These are phyloP conservation scores for Neurospora tetrasperma DNA, from an alignment of 495 filamentous ascomycete genomes.

Conservation along the genomic window DNA sequence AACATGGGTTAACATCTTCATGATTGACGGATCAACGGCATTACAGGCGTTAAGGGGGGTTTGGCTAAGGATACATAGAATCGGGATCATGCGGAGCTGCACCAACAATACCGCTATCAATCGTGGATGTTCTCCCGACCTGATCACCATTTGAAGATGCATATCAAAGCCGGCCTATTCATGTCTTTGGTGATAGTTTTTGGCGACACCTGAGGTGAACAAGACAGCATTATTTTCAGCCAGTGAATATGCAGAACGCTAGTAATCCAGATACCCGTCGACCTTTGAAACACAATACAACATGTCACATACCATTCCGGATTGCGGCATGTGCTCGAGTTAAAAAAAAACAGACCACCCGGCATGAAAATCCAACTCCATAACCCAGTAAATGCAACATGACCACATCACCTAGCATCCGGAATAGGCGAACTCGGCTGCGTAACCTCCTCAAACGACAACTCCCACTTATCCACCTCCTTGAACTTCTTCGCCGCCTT, in stretches of 20 bases:
- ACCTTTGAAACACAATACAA: background rate
- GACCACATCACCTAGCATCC: conserved; percentile 22
- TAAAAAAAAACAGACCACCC: too few species aligned
- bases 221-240: background rate
- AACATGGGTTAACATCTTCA: background rate
- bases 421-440: conserved; percentile 22
- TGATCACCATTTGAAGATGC: background rate
- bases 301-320: background rate
- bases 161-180: background rate
- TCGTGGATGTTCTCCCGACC: too few species aligned
- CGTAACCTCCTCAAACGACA: conserved; percentile 36
- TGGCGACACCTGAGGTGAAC: background rate
- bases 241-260: conserved; percentile 4
- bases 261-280: conserved; percentile 4
- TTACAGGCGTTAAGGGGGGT: background rate
- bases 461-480: conserved; percentile 41
- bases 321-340: too few species aligned
- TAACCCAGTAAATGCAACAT: background rate
- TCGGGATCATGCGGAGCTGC: too few species aligned
- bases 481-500: conserved; percentile 39
- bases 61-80: too few species aligned
- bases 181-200: background rate
- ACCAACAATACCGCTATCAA: too few species aligned
- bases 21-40: background rate
- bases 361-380: background rate